Evolutionary conservation across 495 filamentous ascomycete species (phyloP).

Genomic region (Elaphomyces granulatus): DNA sequence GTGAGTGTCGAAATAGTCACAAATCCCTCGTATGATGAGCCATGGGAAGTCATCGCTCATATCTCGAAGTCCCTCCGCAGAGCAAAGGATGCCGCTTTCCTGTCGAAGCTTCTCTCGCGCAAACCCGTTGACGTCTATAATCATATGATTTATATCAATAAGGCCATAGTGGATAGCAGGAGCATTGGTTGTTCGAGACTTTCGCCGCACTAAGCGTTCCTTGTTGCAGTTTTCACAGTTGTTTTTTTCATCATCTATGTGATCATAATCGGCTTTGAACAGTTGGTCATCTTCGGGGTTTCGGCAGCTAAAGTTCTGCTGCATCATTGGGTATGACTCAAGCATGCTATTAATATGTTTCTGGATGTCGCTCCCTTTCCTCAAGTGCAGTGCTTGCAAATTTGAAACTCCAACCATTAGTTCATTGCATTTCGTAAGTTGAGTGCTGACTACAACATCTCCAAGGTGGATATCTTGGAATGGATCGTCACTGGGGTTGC

Average conservation of each 20-base stretch:
- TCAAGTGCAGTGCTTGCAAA: conserved; percentile 5
- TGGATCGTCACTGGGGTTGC: not conserved
- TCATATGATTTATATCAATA: conserved; percentile 15
- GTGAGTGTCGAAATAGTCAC: conserved; percentile 17
- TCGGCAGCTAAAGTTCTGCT: no score
- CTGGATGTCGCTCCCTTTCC: conserved; percentile 4
- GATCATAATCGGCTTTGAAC: no score
- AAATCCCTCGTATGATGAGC: conserved; percentile 15
- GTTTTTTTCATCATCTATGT: not conserved
- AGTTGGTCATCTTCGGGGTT: no score
- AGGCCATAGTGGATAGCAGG: conserved; percentile 16
- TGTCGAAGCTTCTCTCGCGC: conserved; percentile 4
- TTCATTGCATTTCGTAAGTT: conserved; percentile 4
- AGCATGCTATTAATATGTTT: no score
- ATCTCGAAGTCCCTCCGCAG: no score
- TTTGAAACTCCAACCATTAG: conserved; percentile 5
- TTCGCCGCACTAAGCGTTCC: not conserved
- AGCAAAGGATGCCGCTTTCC: conserved; percentile 16
- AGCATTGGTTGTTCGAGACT: conserved; percentile 4
- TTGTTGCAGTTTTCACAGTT: not conserved
- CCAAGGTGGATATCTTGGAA: conserved; percentile 5
- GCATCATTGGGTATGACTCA: no score
- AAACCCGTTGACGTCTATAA: conserved; percentile 13
- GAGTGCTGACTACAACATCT: conserved; percentile 11
- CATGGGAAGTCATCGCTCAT: conserved; percentile 12